Evolutionary conservation across 2,329 filamentous ascomycete genomes (phyloP).

Genomic region (Fusarium xylarioides): DNA sequence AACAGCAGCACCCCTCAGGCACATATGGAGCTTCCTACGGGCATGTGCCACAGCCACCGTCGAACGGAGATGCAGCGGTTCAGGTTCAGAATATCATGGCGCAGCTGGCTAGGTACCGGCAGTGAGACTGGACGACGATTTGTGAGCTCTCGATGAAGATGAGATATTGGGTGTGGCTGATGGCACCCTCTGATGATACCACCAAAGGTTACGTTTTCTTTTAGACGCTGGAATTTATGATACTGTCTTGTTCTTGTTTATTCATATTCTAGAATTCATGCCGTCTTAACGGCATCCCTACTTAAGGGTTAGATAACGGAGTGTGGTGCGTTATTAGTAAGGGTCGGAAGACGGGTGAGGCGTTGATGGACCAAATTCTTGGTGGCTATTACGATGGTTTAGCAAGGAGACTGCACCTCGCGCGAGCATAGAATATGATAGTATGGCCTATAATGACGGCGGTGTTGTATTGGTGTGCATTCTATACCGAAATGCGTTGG

Average conservation of each 20-base stretch:
- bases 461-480: conserved; percentile 14
- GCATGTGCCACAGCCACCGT: conserved; percentile 43
- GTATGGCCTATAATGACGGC: conserved; percentile 18
- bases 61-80: conserved; percentile 53
- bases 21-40: conserved; percentile 46
- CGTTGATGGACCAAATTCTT: conserved; percentile 27
- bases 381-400: not conserved
- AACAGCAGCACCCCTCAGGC: conserved; percentile 3
- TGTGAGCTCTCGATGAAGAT: not conserved
- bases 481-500: not conserved
- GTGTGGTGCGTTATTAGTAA: not conserved
- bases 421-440: conserved; percentile 27
- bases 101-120: conserved; percentile 72
- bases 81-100: conserved; percentile 79
- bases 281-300: conserved; percentile 1
- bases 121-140: conserved; percentile 47
- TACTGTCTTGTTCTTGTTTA: conserved; percentile 5
- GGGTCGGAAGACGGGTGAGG: conserved; percentile 17
- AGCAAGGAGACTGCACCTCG: not conserved
- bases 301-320: conserved; percentile 12
- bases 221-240: conserved; percentile 17
- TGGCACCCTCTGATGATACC: conserved; percentile 31
- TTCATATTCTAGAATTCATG: conserved; percentile 22
- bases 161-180: not conserved
- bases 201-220: conserved; percentile 16